Percentiles rank a stretch among this genome's conserved stretches.
phyloP scores from a whole-genome alignment of 345 rosid genomes.

The Lenwebbia sp. region DNA sequence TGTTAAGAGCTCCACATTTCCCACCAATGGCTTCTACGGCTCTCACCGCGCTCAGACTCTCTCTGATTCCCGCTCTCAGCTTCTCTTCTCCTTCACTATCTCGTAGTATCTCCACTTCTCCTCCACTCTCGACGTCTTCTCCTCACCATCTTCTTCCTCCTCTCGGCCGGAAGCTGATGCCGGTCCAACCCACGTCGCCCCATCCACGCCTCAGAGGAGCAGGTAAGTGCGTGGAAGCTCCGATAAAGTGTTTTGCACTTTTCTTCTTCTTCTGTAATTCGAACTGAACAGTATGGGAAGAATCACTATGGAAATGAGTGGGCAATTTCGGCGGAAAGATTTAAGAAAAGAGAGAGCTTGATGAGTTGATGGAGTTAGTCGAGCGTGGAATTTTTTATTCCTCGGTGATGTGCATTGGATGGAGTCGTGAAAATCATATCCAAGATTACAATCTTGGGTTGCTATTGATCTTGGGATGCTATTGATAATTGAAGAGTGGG shows the following conservation, averaged over 20 bases:
- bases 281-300: background rate
- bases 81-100: constrained; percentile 16
- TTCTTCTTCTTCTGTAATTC: background rate
- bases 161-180: background rate
- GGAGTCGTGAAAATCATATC: no score
- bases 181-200: constrained; percentile 6
- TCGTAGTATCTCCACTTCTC: constrained; percentile 18
- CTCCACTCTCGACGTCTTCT: constrained; percentile 12
- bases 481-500: background rate
- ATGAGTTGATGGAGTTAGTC: background rate
- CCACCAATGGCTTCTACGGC: constrained; percentile 15
- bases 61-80: constrained; percentile 21
- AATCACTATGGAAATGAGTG: background rate
- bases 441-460: no score
- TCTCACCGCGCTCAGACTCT: constrained; percentile 22
- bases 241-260: background rate
- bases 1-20: constrained; percentile 29
- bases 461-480: no score
- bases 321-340: background rate
- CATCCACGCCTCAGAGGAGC: constrained; percentile 10
- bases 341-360: background rate
- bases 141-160: background rate
- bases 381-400: background rate
- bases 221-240: constrained; percentile 4
- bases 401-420: no score